phyloP scores from a whole-genome alignment of 2,329 filamentous ascomycete genomes.

The Neoarthrinium moseri region DNA sequence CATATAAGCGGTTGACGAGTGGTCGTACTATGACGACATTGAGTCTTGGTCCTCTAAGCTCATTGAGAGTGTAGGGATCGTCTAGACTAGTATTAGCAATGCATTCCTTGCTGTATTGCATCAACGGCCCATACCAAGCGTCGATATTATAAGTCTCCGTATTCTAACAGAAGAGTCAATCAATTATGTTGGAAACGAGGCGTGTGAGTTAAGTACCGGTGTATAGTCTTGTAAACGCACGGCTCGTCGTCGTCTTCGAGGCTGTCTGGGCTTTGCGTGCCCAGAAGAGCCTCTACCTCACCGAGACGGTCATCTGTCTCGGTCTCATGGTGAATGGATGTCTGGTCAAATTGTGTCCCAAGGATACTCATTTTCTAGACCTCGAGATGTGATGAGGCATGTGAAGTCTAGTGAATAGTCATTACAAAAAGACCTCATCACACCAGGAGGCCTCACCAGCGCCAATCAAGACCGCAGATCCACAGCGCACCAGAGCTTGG shows the following conservation, averaged over 20 bases:
- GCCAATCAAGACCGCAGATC: no score
- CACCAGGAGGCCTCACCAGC: no score
- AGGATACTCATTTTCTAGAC: no score
- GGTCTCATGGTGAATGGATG: no score
- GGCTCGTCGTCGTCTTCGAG: not conserved
- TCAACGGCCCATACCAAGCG: slow-evolving; percentile 16
- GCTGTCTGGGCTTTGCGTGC: not conserved
- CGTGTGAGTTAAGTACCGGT: slow-evolving; percentile 16
- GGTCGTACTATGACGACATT: slow-evolving; percentile 66
- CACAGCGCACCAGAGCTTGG: no score
- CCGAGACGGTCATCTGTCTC: no score
- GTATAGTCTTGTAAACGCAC: slow-evolving; percentile 24
- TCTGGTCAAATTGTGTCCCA: no score
- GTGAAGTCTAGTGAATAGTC: no score
- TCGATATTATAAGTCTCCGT: slow-evolving; percentile 21
- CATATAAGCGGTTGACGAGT: slow-evolving; percentile 67
- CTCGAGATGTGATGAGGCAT: no score
- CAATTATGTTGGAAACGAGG: not conserved
- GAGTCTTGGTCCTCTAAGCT: slow-evolving; percentile 66
- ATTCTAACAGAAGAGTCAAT: slow-evolving; percentile 15
- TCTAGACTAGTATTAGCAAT: slow-evolving; percentile 21
- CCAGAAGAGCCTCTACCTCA: not conserved
- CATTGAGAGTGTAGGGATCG: slow-evolving; percentile 51
- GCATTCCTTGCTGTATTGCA: not conserved
- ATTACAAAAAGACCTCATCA: no score